Evolutionary conservation across 1,139 yeast genomes (phyloP).

Genomic region (Trichomonascaceae sp.): DNA sequence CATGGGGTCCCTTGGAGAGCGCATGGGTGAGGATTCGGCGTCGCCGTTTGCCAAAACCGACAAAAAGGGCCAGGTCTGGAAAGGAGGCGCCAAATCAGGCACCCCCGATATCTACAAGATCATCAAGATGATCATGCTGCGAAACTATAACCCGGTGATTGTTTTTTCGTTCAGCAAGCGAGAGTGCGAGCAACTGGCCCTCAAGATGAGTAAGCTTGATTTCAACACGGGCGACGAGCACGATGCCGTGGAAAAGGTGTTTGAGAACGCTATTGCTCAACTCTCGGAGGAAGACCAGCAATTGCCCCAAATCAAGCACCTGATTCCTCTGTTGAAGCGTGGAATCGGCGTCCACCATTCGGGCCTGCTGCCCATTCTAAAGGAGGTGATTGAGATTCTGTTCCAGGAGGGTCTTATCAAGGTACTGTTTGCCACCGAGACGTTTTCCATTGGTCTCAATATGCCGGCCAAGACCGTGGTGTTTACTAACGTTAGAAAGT

Average conservation of each 20-base stretch:
- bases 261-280: slow-evolving; percentile 74
- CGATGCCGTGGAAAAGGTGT: slow-evolving; percentile 76
- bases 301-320: slow-evolving; percentile 85
- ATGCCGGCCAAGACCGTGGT: slow-evolving; percentile 99
- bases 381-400: slow-evolving; percentile 90
- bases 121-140: slow-evolving; percentile 94
- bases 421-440: slow-evolving; percentile 93
- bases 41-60: slow-evolving; percentile 36
- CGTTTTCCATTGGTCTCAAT: slow-evolving; percentile 94
- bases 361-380: slow-evolving; percentile 86
- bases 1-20: slow-evolving; percentile 83
- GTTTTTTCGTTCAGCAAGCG: slow-evolving; percentile 94
- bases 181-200: slow-evolving; percentile 88
- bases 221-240: slow-evolving; percentile 89
- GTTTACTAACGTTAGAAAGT: slow-evolving; percentile 91
- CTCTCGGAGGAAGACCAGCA: slow-evolving; percentile 85
- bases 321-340: slow-evolving; percentile 73
- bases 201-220: slow-evolving; percentile 89
- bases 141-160: slow-evolving; percentile 92
- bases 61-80: slow-evolving; percentile 72
- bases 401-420: slow-evolving; percentile 94
- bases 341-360: slow-evolving; percentile 99
- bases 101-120: slow-evolving; percentile 82
- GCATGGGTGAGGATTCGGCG: slow-evolving; percentile 55
- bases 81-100: slow-evolving; percentile 63